Conservation (phyloP, 2,329 filamentous ascomycete species). For the Nigrospora osmanthi region DNA sequence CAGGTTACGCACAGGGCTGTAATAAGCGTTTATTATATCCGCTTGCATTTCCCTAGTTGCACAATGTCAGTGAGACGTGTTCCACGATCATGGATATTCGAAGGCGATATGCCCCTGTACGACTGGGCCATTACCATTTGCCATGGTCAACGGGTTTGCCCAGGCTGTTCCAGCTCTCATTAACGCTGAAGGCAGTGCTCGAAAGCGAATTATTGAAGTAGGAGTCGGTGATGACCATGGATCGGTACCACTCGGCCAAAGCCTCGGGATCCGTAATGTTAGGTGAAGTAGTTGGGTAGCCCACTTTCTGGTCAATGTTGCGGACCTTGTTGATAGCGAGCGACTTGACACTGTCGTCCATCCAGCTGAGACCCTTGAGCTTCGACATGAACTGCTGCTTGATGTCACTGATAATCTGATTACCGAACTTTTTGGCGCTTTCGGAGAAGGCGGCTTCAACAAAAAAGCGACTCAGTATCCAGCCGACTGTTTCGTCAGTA, state of each 20-base stretch:
- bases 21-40: slow-evolving; percentile 55
- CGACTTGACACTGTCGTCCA: slow-evolving; percentile 55
- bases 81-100: background rate
- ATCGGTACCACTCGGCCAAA: slow-evolving; percentile 44
- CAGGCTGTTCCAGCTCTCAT: slow-evolving; percentile 44
- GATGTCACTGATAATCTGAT: slow-evolving; percentile 64
- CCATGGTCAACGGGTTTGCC: slow-evolving; percentile 52
- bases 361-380: slow-evolving; percentile 35
- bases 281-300: slow-evolving; percentile 53
- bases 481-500: slow-evolving; percentile 51
- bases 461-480: slow-evolving; percentile 66
- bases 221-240: slow-evolving; percentile 38
- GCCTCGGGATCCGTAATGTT: slow-evolving; percentile 48
- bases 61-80: background rate
- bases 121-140: slow-evolving; percentile 31
- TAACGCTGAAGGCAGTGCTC: slow-evolving; percentile 35
- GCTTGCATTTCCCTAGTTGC: slow-evolving; percentile 39
- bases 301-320: slow-evolving; percentile 58
- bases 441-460: slow-evolving; percentile 61
- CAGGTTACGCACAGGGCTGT: slow-evolving; percentile 33
- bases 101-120: background rate
- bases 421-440: slow-evolving; percentile 57
- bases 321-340: slow-evolving; percentile 54
- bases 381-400: slow-evolving; percentile 52
- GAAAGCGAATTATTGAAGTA: slow-evolving; percentile 51